Base-by-base conservation (phyloP, 306 rosid genomes). In the Canavalia gladiata region DNA sequence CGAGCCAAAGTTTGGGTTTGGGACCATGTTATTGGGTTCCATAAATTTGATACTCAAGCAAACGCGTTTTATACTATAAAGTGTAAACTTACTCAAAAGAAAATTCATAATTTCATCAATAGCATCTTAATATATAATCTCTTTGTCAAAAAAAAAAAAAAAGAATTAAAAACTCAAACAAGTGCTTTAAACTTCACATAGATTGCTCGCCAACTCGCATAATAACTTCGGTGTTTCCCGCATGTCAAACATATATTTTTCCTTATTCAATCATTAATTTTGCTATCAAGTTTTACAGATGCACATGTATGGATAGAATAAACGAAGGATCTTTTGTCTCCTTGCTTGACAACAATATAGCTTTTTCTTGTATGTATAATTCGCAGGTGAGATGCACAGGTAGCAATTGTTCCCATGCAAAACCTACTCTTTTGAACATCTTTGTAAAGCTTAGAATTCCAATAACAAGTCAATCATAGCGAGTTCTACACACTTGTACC, bases 351-450 rank as follows among this genome's bases (percentile, higher is more conserved):
- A 67, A 37, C 0, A 37, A 46, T 84, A 51, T 89, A 95, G 98
- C 92, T 45, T 86, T 89, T 93, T 95, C 82, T 93, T 85, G 92
- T 93, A 95, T 37, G 98, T 96, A 84, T 91, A 92, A 82, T 95
- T 95, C 83, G 93, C 99, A 47, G 98, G 97, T 52, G 97, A 95
- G 8, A 8, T 2, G 11, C 10, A 72, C n/a, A 2, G 57, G 46
- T 51, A 66, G 41, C 2, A 52, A 60, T 68, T 43, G 64, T 68
- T 80, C 25, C 25, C 18, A 65, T 2, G 56, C 46, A 71, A 77
- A 72, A 34, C 12, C 50, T 73, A 67, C 3, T 74, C 74, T 62
- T 73, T 5, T 33, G 18, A 73, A 64, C 41, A 43, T n/a, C 4
- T 25, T 18, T 51, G 10, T 41, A 13, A 84, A 13, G 47, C 63